Base-by-base conservation (phyloP, 2,329 filamentous ascomycete species). In the Fusarium compactum region DNA sequence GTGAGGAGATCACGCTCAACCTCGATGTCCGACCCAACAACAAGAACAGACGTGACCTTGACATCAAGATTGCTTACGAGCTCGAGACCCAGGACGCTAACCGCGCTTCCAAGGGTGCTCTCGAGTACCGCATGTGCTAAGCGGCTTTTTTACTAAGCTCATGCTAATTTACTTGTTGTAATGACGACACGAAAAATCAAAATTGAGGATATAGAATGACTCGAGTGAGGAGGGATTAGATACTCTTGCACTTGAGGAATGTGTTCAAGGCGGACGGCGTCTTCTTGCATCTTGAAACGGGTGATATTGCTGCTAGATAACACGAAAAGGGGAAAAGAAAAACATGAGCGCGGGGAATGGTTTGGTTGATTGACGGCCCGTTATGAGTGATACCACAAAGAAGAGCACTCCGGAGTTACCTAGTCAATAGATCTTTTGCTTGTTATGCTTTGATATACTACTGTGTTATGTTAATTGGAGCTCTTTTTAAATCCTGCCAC, bases 11-110 rank as follows among this genome's bases (percentile, higher is more conserved):
- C 65, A 83, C 85, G 65, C 93, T 93, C 76, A 85, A 86, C 32
- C 84, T 99, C 43, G 86, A 89, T 70, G 97, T 95, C 84, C 92
- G 90, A 82, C 96, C 96, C 56, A 99, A 97, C 80, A 87, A 92
- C 70, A 95, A 96, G 88, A 98, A 99, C 86, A 91, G 92, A 80
- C 91, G 96, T 72, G 96, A 99, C 80, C 87, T 99, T 58, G 96
- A 99, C 81, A 97, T 99, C 79, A 90, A 88, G 77, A 89, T 99
- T 77, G 85, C 90, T 47, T 98, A 98, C 84, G 86, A 89, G 77
- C 88, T 98, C 55, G 87, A 93, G 76, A 93, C 94, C 6, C 82
- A 89, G 27, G 95, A 98, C 78, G 81, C 83, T 32, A 91, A 86
- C 69, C 89, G 96, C 73, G 83, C 85, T 64, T 89, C 90, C 7